These are phyloP conservation scores for Metarhizium album DNA, from an alignment of 2,329 filamentous ascomycete genomes.

Conservation along the genomic window DNA sequence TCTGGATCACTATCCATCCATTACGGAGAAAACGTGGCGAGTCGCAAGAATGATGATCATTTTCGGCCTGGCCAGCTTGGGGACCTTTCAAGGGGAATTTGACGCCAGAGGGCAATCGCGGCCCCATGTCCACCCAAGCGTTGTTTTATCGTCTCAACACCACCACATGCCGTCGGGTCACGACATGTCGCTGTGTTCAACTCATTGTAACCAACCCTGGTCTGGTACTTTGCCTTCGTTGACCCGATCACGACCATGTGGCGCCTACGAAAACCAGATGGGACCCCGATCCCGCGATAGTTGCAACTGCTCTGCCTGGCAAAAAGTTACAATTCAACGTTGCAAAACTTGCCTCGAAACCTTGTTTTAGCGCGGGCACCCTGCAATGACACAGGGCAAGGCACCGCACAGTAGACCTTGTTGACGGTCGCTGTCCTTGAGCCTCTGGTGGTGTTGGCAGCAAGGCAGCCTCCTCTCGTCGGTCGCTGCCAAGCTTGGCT, in stretches of 20 bases:
- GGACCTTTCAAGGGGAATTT: background rate
- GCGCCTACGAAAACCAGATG: too few species aligned
- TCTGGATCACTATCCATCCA: background rate
- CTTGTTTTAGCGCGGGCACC: background rate
- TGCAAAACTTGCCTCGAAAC: background rate
- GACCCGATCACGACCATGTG: background rate
- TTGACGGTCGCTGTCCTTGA: too few species aligned
- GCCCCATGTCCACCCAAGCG: background rate
- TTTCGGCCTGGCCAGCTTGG: background rate
- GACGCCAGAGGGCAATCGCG: background rate
- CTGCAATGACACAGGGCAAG: too few species aligned
- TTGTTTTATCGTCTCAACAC: background rate
- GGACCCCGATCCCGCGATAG: background rate
- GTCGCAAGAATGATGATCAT: background rate
- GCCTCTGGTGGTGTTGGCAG: too few species aligned
- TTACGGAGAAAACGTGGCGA: background rate
- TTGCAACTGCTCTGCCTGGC: background rate
- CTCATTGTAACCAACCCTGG: background rate
- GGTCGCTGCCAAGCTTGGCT: background rate
- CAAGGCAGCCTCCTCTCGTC: background rate
- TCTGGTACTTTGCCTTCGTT: background rate
- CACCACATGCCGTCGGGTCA: background rate
- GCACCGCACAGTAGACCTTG: too few species aligned
- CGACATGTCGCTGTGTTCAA: background rate
- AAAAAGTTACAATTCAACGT: background rate